Conservation (phyloP, 1,284 basidiomycete species). For the Inonotus obliquus region DNA sequence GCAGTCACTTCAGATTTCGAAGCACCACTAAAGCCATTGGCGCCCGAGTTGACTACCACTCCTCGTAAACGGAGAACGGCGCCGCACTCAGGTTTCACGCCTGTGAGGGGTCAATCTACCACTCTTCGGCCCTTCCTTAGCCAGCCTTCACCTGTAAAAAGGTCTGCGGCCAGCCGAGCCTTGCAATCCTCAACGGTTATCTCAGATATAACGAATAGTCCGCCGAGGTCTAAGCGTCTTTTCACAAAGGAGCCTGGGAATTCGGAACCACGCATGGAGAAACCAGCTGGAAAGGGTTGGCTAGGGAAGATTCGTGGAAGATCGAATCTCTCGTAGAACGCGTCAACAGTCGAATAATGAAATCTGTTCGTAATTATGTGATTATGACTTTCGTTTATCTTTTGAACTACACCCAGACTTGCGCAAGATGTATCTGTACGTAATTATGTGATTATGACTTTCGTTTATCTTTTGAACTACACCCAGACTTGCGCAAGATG, state of each 20-base stretch:
- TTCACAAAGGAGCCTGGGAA: slow-evolving; percentile 30
- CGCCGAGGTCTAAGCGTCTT: slow-evolving; percentile 23
- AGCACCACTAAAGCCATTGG: slow-evolving; percentile 39
- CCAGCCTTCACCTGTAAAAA: slow-evolving; percentile 43
- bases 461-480: neutral
- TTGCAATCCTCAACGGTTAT: slow-evolving; percentile 36
- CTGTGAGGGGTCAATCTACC: slow-evolving; percentile 42
- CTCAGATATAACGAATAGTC: slow-evolving; percentile 65
- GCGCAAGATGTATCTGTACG: neutral
- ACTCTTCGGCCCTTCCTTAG: slow-evolving; percentile 33
- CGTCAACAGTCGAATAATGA: slow-evolving; percentile 7
- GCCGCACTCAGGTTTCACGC: slow-evolving; percentile 66
- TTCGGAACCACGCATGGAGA: slow-evolving; percentile 18
- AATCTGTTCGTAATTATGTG: neutral
- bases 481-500: neutral
- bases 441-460: neutral
- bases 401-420: too few relatives aligned
- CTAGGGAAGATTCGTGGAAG: slow-evolving; percentile 29
- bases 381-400: slow-evolving; percentile 1
- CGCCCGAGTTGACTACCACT: slow-evolving; percentile 32
- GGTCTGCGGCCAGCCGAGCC: slow-evolving; percentile 26
- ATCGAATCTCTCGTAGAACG: slow-evolving; percentile 11
- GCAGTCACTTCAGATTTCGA: slow-evolving; percentile 4
- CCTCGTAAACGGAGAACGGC: slow-evolving; percentile 53
- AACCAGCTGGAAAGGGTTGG: slow-evolving; percentile 29